Percentiles rank a stretch among this genome's conserved stretches.
Conservation (phyloP, 2,329 filamentous ascomycete genomes). For the Ascochyta viciae-villosae region DNA sequence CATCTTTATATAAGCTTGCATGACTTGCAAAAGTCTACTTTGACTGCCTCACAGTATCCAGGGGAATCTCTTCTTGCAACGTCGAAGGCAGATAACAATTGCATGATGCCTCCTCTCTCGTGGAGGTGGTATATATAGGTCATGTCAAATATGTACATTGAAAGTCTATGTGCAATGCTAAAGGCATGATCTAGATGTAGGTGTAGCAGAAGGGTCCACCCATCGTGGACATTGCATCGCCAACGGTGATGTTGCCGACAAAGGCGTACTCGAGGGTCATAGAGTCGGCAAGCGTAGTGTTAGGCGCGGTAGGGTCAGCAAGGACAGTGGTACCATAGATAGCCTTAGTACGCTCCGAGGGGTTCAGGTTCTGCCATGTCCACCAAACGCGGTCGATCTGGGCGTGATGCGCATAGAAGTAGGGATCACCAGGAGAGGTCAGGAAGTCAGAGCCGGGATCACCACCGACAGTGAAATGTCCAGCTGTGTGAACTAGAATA, state of each 20-base stretch:
- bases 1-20: not conserved
- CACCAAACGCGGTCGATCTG: constrained; percentile 58
- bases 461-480: constrained; percentile 54
- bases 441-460: constrained; percentile 56
- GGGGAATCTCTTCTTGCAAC: no score
- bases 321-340: constrained; percentile 55
- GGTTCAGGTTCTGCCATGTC: constrained; percentile 58
- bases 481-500: constrained; percentile 51
- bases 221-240: constrained; percentile 53
- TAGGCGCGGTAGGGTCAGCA: constrained; percentile 52
- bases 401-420: constrained; percentile 53
- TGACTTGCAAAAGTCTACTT: not conserved
- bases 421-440: constrained; percentile 46
- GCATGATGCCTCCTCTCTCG: no score
- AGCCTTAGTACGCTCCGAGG: constrained; percentile 44
- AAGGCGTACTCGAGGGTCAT: constrained; percentile 51
- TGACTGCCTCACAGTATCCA: no score
- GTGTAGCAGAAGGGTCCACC: constrained; percentile 58
- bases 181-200: constrained; percentile 40
- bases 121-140: no score
- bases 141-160: not conserved
- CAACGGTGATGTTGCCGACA: constrained; percentile 44
- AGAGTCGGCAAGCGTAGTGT: constrained; percentile 55
- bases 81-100: not conserved
- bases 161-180: constrained; percentile 7